Percentiles rank a stretch among this genome's conserved stretches.
Evolutionary conservation across 371 early-diverging fungal genomes (phyloP).

Genomic region (Mucor ambiguus): DNA sequence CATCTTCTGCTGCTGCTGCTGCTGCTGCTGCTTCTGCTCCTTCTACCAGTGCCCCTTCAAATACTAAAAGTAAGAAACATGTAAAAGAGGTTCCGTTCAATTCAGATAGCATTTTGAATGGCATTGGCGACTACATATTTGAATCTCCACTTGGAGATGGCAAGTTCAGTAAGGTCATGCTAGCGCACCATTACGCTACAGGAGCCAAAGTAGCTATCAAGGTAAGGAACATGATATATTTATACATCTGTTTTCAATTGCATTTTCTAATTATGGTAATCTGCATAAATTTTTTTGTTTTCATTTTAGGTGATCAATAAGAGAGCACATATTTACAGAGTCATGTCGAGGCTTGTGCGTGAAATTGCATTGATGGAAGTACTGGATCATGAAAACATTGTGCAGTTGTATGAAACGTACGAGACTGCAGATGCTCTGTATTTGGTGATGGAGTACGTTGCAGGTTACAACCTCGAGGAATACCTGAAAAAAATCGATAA

Average conservation of each 20-base stretch:
- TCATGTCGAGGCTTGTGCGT: slow-evolving; percentile 78
- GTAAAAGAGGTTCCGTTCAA: slow-evolving; percentile 40
- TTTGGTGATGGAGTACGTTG: slow-evolving; percentile 69
- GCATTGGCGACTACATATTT: slow-evolving; percentile 81
- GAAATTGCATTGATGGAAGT: slow-evolving; percentile 90
- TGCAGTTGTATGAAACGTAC: slow-evolving; percentile 88
- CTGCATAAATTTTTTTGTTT: background rate
- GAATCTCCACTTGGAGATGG: slow-evolving; percentile 83
- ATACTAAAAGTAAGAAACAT: slow-evolving; percentile 9
- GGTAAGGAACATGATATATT: slow-evolving; percentile 23
- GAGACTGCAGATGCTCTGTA: slow-evolving; percentile 85
- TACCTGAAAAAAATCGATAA: slow-evolving; percentile 53
- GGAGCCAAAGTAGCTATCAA: slow-evolving; percentile 62
- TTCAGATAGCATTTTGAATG: slow-evolving; percentile 60
- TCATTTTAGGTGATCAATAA: slow-evolving; percentile 74
- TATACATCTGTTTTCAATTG: slow-evolving; percentile 3
- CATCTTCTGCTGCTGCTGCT: background rate
- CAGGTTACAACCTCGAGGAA: slow-evolving; percentile 60
- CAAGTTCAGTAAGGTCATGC: slow-evolving; percentile 87
- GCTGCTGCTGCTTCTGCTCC: slow-evolving; percentile 1
- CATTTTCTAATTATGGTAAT: slow-evolving; percentile 4
- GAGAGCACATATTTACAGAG: slow-evolving; percentile 78
- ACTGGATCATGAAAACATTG: slow-evolving; percentile 84
- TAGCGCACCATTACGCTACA: slow-evolving; percentile 77
- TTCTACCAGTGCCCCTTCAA: slow-evolving; percentile 8